A percentile compares a stretch with the other conserved stretches of the same genome.
phyloP scores from a whole-genome alignment of 2,329 filamentous ascomycete genomes.

The Coniella vitis region DNA sequence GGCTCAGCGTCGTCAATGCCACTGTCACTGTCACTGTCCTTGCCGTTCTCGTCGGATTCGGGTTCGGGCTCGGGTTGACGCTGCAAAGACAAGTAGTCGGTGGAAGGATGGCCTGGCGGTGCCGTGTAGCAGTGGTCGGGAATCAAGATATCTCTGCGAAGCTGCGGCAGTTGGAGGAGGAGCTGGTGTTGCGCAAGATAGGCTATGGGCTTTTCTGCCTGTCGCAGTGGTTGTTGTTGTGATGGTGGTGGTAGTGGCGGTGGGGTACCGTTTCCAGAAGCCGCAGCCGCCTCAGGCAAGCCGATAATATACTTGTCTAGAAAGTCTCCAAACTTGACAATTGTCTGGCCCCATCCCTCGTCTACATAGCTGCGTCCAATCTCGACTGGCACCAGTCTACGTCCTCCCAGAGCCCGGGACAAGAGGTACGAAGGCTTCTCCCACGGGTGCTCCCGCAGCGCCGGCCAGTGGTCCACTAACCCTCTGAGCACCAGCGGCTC shows the following conservation, averaged over 20 bases:
- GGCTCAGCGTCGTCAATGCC: conserved; percentile 38
- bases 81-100: no score
- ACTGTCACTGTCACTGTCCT: no score
- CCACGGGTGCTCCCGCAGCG: conserved; percentile 64
- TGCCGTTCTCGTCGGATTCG: no score
- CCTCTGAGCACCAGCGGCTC: conserved; percentile 64
- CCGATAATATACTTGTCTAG: conserved; percentile 52
- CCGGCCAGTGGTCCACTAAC: conserved; percentile 68
- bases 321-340: conserved; percentile 70
- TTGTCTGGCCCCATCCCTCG: conserved; percentile 72
- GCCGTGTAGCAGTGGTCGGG: conserved; percentile 80
- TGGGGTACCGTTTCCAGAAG: no score
- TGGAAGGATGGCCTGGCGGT: conserved; percentile 50
- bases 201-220: conserved; percentile 39
- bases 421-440: conserved; percentile 66
- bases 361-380: conserved; percentile 84
- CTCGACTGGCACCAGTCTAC: conserved; percentile 79
- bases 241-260: background rate
- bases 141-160: conserved; percentile 68
- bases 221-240: background rate
- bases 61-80: conserved; percentile 38
- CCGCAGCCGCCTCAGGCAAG: background rate
- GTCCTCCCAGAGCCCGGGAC: conserved; percentile 64
- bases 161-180: conserved; percentile 69
- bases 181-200: conserved; percentile 93